phyloP scores from a whole-genome alignment of 2,329 filamentous ascomycete species.

The Xylaria sp. region DNA sequence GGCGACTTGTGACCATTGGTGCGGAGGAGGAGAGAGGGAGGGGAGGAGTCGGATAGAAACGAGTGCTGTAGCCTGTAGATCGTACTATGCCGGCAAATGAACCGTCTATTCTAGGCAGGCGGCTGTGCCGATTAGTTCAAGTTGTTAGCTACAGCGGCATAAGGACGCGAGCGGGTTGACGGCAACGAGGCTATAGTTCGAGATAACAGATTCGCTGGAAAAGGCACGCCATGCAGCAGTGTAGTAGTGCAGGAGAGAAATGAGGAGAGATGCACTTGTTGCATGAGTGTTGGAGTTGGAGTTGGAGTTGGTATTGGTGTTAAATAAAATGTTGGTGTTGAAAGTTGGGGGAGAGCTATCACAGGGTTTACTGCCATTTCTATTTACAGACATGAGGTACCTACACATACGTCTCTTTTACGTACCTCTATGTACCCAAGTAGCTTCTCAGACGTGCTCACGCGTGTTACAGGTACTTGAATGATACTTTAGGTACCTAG shows the following conservation, averaged over 20 bases:
- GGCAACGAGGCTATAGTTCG: conserved; percentile 3
- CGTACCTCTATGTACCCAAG: too few species aligned
- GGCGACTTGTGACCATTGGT: background rate
- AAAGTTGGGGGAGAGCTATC: background rate
- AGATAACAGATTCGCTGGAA: background rate
- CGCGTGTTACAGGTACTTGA: too few species aligned
- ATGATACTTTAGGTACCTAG: too few species aligned
- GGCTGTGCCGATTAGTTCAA: background rate
- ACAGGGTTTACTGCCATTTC: background rate
- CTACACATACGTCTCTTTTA: too few species aligned
- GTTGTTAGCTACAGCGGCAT: background rate
- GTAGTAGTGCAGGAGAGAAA: background rate
- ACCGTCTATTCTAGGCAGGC: background rate
- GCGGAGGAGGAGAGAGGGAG: background rate
- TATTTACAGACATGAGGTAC: too few species aligned
- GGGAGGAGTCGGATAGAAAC: background rate
- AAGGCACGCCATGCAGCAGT: background rate
- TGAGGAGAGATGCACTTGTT: background rate
- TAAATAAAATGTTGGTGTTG: background rate
- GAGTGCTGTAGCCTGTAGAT: background rate
- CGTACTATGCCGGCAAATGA: background rate
- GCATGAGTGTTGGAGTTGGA: background rate
- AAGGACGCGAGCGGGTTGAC: background rate
- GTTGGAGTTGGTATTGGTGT: background rate
- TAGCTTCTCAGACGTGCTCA: too few species aligned